Evolutionary conservation across 176 grass and related monocot species (phyloP).

Genomic region (Paspalum vaginatum): DNA sequence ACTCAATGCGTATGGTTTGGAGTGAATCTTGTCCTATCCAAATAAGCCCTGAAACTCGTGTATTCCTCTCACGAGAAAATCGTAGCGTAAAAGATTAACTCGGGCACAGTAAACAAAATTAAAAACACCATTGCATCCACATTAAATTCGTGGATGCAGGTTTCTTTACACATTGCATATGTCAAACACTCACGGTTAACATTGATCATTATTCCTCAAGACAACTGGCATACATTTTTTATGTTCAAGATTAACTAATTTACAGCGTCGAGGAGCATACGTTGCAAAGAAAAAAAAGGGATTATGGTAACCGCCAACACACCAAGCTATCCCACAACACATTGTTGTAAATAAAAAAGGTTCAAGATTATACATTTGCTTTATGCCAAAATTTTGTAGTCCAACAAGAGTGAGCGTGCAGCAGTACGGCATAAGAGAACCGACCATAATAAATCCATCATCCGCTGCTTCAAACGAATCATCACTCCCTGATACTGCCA

Average conservation of each 20-base stretch:
- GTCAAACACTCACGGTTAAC: conserved; percentile 5
- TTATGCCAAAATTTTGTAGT: conserved; percentile 58
- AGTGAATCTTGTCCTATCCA: too few relatives aligned
- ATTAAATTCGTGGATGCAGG: not conserved
- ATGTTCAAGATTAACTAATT: conserved; percentile 40
- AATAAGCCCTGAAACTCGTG: too few relatives aligned
- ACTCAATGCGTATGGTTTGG: too few relatives aligned
- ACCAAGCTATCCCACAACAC: conserved; percentile 30
- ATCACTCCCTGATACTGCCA: conserved; percentile 41
- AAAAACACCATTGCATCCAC: not conserved
- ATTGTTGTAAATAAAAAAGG: conserved; percentile 12
- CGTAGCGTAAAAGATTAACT: not conserved
- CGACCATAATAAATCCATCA: conserved; percentile 40
- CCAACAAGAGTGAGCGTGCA: conserved; percentile 21
- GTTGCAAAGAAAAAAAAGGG: conserved; percentile 1
- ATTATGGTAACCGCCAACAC: conserved; percentile 21
- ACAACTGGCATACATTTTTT: conserved; percentile 39
- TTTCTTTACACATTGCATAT: not conserved
- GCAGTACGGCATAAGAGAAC: conserved; percentile 20
- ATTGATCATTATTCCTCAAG: conserved; percentile 32
- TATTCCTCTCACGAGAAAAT: too few relatives aligned
- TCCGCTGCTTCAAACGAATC: conserved; percentile 51
- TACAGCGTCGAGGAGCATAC: conserved; percentile 37
- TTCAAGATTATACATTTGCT: conserved; percentile 47
- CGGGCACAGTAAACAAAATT: not conserved